Evolutionary conservation across 1,139 yeast species (phyloP), one percentile per base, ranked within the genome.

Genomic region (Scheffersomyces illinoinensis): DNA sequence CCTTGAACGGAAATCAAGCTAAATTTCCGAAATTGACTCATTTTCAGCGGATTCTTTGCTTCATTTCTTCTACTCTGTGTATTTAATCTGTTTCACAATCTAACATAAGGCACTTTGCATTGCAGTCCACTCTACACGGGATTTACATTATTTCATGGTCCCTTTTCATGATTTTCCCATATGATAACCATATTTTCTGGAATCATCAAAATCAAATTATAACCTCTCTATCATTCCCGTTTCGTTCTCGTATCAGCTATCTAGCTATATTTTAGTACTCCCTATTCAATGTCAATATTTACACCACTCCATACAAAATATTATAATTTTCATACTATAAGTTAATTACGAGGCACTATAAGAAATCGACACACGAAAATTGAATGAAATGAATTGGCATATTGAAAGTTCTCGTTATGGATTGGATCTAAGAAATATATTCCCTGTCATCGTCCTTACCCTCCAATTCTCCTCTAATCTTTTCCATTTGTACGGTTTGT

Each of bases 401-500:
- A 12, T 33, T 33, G 43, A 33, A 33, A 14, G 43, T 33, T 33
- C 6, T 33, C 43, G 17, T 17, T 14, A 4, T 33, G 43, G 43
- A 2, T 33, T 33, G 43, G 4, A 14, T 33, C 43, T 33, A 33
- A 33, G 43, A 65, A 52, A 68, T 62, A 61, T 81, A 81, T 47
- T 71, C 80, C 61, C 85, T 72, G 64, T 88, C 91, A 62, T 85
- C 89, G 56, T 74, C 81, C 58, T 81, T 84, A 59, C 93, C 95
- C 77, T 96, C 99, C 64, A 95, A 90, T 63, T 82, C 84, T 56
- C 80, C 81, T 76, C 93, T 90, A 67, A 93, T 93, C 61, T 79
- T 80, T 73, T 95, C 98, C 90, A 91, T 89, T 72, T 88, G 85
- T 62, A 77, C 73, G 26, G 88, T 81, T 77, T 95, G 98, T 64